Base-by-base conservation (phyloP, 2,329 filamentous ascomycete species). In the Thermothelomyces thermophilus region DNA sequence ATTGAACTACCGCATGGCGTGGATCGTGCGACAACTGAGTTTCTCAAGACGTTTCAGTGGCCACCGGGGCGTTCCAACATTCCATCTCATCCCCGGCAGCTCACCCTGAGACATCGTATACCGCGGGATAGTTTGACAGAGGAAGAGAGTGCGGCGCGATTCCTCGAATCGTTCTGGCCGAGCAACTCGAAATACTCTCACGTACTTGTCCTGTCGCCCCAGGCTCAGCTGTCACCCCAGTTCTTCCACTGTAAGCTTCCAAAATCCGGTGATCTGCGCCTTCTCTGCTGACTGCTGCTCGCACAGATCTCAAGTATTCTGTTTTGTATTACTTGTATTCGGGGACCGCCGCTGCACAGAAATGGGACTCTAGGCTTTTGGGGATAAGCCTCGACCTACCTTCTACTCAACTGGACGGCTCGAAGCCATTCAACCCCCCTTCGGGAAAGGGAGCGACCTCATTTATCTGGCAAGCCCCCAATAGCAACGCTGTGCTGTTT, bases 101-200 rank as follows among this genome's bases (percentile, higher is more conserved):
- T 96, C 14, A 84, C 82, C 0, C 69, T 97, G 16, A 82, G 86
- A 22, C 88, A 87, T 55, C 84, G 88, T 26, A 83, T 96, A 37
- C 72, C 79, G 10, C 73, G 73, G 33, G 71, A 76, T 41, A 73
- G 72, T 41, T 62, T 84, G 54, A 81, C 74, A 5, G 75, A 86
- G 37, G 81, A 86, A 56, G 84, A 90, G 58, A 83, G 84, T 49
- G 83, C 88, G 0, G 73, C 84, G 14, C 82, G 84, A 20, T 87
- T 91, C 51, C 70, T 95, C 5, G 90, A 97, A 69, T 86, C 87
- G 0, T 95, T 95, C 65, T 97, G 90, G 75, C 90, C 93, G 2
- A 69, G 73, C 3, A 73, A 81, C 51, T 73, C 81, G 5, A 64
- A 66, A 2, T 68, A 80, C 46, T 83, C 84, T 9, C 89, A 96